Percentiles rank a stretch among this genome's conserved stretches.
Conservation (phyloP, 2,329 filamentous ascomycete species). For the Penicillium olsonii region DNA sequence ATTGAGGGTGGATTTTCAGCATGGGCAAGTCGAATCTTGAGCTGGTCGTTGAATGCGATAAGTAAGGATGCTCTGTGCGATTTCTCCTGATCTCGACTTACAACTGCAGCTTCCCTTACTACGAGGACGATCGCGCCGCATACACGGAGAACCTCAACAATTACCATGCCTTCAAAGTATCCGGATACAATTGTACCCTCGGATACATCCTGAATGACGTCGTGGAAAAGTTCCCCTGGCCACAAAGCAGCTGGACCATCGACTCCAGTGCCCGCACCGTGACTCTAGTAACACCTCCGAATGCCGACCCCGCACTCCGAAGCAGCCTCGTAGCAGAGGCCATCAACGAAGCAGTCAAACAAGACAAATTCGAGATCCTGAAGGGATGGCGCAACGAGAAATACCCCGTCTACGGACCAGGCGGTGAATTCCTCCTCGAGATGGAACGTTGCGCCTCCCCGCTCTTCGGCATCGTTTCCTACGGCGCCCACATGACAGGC, state of each 20-base stretch:
- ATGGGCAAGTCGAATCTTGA: constrained; percentile 54
- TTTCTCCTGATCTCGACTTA: constrained; percentile 14
- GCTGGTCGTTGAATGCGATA: constrained; percentile 60
- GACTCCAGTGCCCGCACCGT: constrained; percentile 63
- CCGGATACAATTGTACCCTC: constrained; percentile 63
- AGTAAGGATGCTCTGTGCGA: constrained; percentile 31
- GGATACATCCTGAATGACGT: constrained; percentile 60
- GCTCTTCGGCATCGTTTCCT: constrained; percentile 74
- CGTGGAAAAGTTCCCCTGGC: constrained; percentile 45
- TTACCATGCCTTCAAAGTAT: constrained; percentile 67
- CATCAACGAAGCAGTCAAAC: constrained; percentile 67
- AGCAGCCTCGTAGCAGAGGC: constrained; percentile 60
- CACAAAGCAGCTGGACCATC: constrained; percentile 61
- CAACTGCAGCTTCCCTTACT: constrained; percentile 71
- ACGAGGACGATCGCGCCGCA: constrained; percentile 58
- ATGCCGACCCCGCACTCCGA: constrained; percentile 62
- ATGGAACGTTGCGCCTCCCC: constrained; percentile 75
- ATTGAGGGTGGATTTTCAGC: constrained; percentile 4
- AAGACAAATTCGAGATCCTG: constrained; percentile 72
- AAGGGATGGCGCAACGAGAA: constrained; percentile 77
- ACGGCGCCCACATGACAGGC: constrained; percentile 79
- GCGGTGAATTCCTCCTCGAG: constrained; percentile 63
- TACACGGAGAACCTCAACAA: constrained; percentile 57
- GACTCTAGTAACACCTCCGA: constrained; percentile 57
- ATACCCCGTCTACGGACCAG: constrained; percentile 72